Base-by-base conservation (phyloP, 1,284 basidiomycete species). In the Sanghuangporus weigelae region DNA sequence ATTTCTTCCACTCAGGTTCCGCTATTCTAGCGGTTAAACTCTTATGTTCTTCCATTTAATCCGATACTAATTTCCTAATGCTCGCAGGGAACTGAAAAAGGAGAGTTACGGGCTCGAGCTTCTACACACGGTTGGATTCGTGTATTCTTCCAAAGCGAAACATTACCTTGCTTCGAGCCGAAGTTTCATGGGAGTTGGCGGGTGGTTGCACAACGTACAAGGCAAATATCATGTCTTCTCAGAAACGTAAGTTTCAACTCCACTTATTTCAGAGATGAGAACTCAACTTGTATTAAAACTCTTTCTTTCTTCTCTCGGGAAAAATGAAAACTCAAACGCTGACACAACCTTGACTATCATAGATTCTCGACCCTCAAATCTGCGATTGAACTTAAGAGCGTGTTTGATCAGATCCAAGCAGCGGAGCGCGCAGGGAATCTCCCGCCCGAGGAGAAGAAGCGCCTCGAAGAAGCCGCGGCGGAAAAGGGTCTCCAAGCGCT, bases 21-120 rank as follows among this genome's bases (percentile, higher is more conserved):
- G 31, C 57, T 60, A 14, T 31, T 26, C 49, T n/a, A 50, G 16
- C 40, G 16, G 44, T 46, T 46, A 14, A 46, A 46, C 38, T 31
- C 7, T 36, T 21, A 6, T 7, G n/a, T 53, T 11, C 14, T 50
- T 23, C 44, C 50, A 23, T 14, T 26, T 51, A 2, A 23, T 51
- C 23, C 26, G 19, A 51, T 51, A 35, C 26, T 55, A 57, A 61
- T 31, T 39, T 53, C 26, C 12, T 54, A n/a, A 26, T 51, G 62
- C 38, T 36, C 16, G 53, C 68, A 91, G 90, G 64, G 91, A 95
- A 68, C 82, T 98, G 44, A 89, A 91, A 75, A 82, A 86, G 48
- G 96, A 99, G 75, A 95, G 90, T 7, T 99, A 97, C 69, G 96
- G 96, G 49, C 85, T 90, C 16, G 97, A 99, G 66, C 81, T 99